A percentile compares a stretch with the other conserved stretches of the same genome.
phyloP scores from a whole-genome alignment of 345 rosid species.

The Pugionium cornutum region DNA sequence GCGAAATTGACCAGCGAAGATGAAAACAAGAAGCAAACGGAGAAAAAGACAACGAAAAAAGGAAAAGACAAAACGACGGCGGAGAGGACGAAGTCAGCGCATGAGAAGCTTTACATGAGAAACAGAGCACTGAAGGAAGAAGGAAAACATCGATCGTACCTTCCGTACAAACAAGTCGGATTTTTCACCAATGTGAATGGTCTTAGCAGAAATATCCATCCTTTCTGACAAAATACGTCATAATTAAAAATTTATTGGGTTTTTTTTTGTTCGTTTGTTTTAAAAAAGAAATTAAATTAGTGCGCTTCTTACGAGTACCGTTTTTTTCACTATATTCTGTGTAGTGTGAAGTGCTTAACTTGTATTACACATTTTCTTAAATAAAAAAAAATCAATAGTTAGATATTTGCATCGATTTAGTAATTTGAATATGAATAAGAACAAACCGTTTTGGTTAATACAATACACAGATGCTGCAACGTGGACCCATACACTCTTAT shows the following conservation, averaged over 20 bases:
- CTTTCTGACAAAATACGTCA: slow-evolving; percentile 40
- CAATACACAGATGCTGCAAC: too few species aligned
- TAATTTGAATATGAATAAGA: too few species aligned
- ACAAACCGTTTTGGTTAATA: too few species aligned
- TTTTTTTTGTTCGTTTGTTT: not conserved
- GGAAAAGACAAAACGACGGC: slow-evolving; percentile 37
- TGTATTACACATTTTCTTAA: too few species aligned
- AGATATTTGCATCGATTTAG: too few species aligned
- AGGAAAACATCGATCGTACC: slow-evolving; percentile 56
- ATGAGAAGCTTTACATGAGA: slow-evolving; percentile 54
- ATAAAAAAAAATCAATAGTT: too few species aligned
- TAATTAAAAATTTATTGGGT: not conserved
- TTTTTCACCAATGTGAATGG: slow-evolving; percentile 67
- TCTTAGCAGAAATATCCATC: slow-evolving; percentile 69
- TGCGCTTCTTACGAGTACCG: slow-evolving; percentile 11
- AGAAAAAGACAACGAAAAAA: slow-evolving; percentile 14
- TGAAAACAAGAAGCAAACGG: not conserved
- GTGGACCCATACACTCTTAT: too few species aligned
- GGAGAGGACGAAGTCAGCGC: slow-evolving; percentile 41
- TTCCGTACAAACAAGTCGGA: slow-evolving; percentile 71
- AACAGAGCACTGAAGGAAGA: slow-evolving; percentile 52
- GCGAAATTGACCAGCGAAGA: slow-evolving; percentile 20
- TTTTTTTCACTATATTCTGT: too few species aligned
- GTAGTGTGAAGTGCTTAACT: too few species aligned
- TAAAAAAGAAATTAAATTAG: not conserved